Conservation (phyloP, 2,329 filamentous ascomycete species). For the Periconia sp. region DNA sequence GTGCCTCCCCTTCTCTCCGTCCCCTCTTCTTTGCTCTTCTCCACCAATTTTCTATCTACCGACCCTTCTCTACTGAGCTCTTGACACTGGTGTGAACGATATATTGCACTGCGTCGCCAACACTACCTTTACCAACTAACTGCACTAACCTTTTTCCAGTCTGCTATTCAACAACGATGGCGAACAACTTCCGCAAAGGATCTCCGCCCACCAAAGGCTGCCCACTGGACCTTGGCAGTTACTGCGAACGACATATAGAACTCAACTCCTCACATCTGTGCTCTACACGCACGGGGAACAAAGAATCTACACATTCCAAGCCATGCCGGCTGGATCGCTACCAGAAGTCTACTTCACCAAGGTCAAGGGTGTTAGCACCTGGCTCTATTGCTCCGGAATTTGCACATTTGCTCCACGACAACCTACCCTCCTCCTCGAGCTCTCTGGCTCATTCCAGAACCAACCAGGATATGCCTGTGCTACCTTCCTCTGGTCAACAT, state of each 20-base stretch:
- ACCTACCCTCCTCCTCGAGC: background rate
- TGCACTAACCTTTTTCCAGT: no score
- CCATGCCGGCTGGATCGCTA: background rate
- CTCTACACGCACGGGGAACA: background rate
- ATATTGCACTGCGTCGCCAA: background rate
- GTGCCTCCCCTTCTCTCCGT: background rate
- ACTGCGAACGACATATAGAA: no score
- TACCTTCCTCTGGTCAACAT: background rate
- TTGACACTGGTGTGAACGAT: background rate
- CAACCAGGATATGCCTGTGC: background rate
- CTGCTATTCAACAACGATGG: no score
- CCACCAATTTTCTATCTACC: background rate
- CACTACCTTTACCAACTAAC: no score
- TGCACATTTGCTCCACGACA: background rate
- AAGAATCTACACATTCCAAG: background rate
- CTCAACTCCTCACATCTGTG: no score
- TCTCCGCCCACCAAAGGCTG: no score
- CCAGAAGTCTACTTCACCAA: background rate
- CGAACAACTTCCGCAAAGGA: no score
- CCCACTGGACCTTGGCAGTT: no score
- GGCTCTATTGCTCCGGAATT: background rate
- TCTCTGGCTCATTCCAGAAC: background rate
- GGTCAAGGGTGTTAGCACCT: background rate
- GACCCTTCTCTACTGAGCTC: background rate
- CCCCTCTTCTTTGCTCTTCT: background rate